These are phyloP conservation scores for Xerocomus nothofagi DNA, from an alignment of 1,284 basidiomycete species.

Conservation along the genomic window DNA sequence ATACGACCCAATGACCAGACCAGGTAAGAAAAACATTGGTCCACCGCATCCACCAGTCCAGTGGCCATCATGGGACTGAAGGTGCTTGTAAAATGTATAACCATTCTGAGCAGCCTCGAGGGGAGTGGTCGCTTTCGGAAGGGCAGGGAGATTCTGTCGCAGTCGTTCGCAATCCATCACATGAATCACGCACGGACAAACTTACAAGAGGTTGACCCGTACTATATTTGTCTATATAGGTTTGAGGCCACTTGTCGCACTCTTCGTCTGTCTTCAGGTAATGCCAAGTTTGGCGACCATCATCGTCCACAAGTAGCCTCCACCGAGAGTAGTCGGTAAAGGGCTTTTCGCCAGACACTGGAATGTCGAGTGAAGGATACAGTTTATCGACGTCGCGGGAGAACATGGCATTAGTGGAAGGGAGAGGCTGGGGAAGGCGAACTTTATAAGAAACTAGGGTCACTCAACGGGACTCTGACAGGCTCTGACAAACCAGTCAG, in stretches of 20 bases:
- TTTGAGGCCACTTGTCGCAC: constrained; percentile 69
- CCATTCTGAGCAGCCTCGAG: constrained; percentile 83
- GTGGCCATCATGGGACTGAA: constrained; percentile 93
- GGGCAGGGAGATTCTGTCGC: constrained; percentile 58
- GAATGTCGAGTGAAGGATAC: constrained; percentile 53
- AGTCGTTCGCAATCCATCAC: constrained; percentile 1
- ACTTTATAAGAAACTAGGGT: too few relatives aligned
- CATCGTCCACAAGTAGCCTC: constrained; percentile 78
- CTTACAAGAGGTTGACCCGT: constrained; percentile 76
- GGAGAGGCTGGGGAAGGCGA: too few relatives aligned
- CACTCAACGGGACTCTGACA: too few relatives aligned
- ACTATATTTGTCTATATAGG: constrained; percentile 83
- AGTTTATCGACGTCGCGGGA: too few relatives aligned
- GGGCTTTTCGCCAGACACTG: constrained; percentile 46
- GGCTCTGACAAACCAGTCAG: too few relatives aligned
- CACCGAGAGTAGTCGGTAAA: constrained; percentile 84
- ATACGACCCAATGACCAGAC: constrained; percentile 92
- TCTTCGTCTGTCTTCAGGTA: constrained; percentile 75
- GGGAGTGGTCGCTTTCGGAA: constrained; percentile 62
- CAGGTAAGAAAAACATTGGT: constrained; percentile 91
- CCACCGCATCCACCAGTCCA: constrained; percentile 92
- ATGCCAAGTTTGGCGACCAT: constrained; percentile 90
- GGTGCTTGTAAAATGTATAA: too few relatives aligned
- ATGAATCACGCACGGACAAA: constrained; percentile 16
- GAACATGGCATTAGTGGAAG: too few relatives aligned